Evolutionary conservation across 139 green algal species (phyloP).

Genomic region (Asterochloris erici): DNA sequence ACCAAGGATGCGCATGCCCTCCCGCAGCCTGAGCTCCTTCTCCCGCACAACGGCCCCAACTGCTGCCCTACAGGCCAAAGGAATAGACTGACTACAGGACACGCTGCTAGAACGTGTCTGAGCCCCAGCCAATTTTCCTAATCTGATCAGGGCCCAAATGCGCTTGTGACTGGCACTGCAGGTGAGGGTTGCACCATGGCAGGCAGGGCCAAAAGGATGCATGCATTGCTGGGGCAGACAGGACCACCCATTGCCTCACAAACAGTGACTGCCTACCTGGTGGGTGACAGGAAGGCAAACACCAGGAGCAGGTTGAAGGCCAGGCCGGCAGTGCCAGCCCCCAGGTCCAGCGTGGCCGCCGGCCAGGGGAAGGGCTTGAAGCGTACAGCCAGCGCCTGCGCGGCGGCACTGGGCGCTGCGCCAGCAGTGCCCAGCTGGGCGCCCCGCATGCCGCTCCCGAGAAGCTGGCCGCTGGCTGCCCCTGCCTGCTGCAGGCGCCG

Average conservation of each 20-base stretch:
- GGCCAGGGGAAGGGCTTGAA: constrained; percentile 78
- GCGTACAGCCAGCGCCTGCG: neutral
- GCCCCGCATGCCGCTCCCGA: neutral
- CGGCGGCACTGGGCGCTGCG: neutral
- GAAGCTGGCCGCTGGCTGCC: neutral
- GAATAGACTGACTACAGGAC: too few species aligned
- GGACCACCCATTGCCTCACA: too few species aligned
- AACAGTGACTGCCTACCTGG: constrained; percentile 6
- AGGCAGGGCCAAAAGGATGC: too few species aligned
- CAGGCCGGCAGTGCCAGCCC: constrained; percentile 43
- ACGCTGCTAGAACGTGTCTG: neutral
- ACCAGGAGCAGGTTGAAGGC: constrained; percentile 79
- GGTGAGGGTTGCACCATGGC: too few species aligned
- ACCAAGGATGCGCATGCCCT: constrained; percentile 74
- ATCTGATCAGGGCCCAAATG: too few species aligned
- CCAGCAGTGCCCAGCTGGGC: neutral
- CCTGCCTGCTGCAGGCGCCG: neutral
- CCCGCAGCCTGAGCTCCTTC: constrained; percentile 76
- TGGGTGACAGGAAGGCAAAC: constrained; percentile 59
- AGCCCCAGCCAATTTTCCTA: neutral
- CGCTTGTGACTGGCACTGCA: too few species aligned
- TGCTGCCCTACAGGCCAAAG: neutral
- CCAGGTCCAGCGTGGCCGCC: constrained; percentile 34
- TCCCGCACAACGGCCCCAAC: constrained; percentile 67
- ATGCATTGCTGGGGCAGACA: too few species aligned